Evolutionary conservation across 1,139 yeast genomes (phyloP).

Genomic region (Nakaseomyces delphensis): DNA sequence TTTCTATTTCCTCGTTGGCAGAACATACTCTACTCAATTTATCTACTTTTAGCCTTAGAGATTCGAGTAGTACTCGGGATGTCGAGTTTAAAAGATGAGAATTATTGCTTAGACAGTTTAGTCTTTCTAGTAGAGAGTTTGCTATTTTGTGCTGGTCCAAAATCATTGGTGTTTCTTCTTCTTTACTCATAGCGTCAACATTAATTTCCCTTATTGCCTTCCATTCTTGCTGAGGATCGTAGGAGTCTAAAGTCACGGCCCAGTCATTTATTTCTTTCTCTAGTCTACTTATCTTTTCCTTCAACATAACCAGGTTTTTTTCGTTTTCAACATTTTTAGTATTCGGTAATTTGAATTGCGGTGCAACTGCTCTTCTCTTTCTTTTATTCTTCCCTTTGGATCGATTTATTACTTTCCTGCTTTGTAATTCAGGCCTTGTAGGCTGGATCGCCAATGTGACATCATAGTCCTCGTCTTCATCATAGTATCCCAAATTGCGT

Average conservation of each 20-base stretch:
- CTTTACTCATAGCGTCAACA: not conserved
- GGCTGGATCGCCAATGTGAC: constrained; percentile 7
- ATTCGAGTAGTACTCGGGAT: not conserved
- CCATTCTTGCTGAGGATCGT: constrained; percentile 19
- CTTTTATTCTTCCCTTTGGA: not conserved
- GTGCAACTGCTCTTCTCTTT: not conserved
- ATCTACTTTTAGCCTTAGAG: not conserved
- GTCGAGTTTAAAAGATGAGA: not conserved
- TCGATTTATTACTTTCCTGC: not conserved
- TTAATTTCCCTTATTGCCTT: constrained; percentile 2
- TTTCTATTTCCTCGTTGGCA: not conserved
- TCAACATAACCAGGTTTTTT: constrained; percentile 20
- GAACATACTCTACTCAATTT: not conserved
- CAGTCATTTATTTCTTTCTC: constrained; percentile 24
- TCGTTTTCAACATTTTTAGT: constrained; percentile 28
- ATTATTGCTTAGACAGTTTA: not conserved
- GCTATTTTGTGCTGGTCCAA: not conserved
- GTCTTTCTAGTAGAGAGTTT: not conserved
- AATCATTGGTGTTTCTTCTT: not conserved
- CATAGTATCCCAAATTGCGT: constrained; percentile 16
- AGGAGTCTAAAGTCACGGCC: constrained; percentile 20
- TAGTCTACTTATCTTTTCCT: constrained; percentile 19
- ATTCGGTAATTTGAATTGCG: constrained; percentile 20
- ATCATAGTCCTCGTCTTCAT: constrained; percentile 9
- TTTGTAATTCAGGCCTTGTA: constrained; percentile 5